Evolutionary conservation across 805 yeast species (phyloP), one percentile per base, ranked within the genome.

Genomic region (Scheffersomyces coipomensis): DNA sequence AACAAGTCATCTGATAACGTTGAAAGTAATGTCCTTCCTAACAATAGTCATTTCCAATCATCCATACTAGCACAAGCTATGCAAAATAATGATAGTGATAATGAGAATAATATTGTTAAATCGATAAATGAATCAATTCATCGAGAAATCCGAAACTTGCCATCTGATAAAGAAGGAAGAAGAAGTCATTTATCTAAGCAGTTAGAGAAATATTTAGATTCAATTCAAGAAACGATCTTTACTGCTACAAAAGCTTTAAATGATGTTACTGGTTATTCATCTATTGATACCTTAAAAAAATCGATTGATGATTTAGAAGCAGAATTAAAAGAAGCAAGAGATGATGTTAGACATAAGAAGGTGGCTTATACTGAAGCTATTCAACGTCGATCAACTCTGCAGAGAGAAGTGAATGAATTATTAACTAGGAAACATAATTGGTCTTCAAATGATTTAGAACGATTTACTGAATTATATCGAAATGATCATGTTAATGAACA

Each of bases 231-330:
- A 13, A 73, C 85, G 1, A 67, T 81, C 5, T 69, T 76, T 38
- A 73, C 79, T 0, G 83, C 86, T 0, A 75, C 87, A 0, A 72
- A 78, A 43, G 77, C 90, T 2, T 70, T 91, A 24, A 93, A 93
- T 53, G 96, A 89, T 50, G 82, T 89, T 9, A 91, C 99, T 0
- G 99, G 99, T 0, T 93, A 93, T 59, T 75, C 88, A 0, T 71
- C 82, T 15, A 87, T 93, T 40, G 95, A 87, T 53, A 68, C 73
- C 42, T 62, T 91, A 50, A 83, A 88, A 59, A 58, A 68, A 21
- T 63, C 76, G 1, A 88, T 93, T 22, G 79, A 75, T 7, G 48
- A 51, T 2, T 58, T 67, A 32, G 97, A 91, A 50, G 44, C 45
- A 11, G 68, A 73, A 23, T 58, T 88, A 29, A 66, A 66, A 35